Percentiles rank a stretch among this genome's conserved stretches.
Conservation (phyloP, 1,139 yeast genomes). For the Wickerhamiella pararugosa region DNA sequence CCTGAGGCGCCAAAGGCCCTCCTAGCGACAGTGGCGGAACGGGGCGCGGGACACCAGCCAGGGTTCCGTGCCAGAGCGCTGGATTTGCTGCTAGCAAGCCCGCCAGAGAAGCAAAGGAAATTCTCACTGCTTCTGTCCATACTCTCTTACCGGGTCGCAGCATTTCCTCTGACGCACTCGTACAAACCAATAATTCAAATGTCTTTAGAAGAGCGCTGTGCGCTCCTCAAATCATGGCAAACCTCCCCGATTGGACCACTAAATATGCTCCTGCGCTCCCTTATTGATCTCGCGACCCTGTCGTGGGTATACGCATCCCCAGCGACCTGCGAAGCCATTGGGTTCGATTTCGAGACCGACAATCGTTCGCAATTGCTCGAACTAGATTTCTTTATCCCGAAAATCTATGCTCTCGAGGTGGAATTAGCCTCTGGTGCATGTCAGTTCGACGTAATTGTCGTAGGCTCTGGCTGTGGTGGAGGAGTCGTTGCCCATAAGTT, state of each 20-base stretch:
- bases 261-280: constrained; percentile 15
- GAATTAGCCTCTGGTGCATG: constrained; percentile 14
- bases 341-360: constrained; percentile 17
- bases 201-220: constrained; percentile 13
- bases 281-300: constrained; percentile 10
- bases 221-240: constrained; percentile 15
- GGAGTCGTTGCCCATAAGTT: constrained; percentile 43
- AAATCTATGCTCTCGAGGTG: constrained; percentile 9
- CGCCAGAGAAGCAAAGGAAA: constrained; percentile 4
- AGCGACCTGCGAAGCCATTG: constrained; percentile 14
- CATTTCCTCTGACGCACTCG: constrained; percentile 17
- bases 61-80: not conserved
- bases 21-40: constrained; percentile 1
- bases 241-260: constrained; percentile 14
- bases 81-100: not conserved
- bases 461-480: constrained; percentile 47
- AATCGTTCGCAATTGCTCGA: constrained; percentile 5
- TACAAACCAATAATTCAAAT: constrained; percentile 17
- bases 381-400: constrained; percentile 6
- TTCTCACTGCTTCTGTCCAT: constrained; percentile 14
- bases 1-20: constrained; percentile 2
- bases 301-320: constrained; percentile 13
- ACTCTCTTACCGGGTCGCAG: constrained; percentile 17
- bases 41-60: not conserved
- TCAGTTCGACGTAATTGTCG: constrained; percentile 30